These are phyloP conservation scores for Clitopilus passeckerianus DNA, from an alignment of 768 basidiomycete genomes.

Conservation along the genomic window DNA sequence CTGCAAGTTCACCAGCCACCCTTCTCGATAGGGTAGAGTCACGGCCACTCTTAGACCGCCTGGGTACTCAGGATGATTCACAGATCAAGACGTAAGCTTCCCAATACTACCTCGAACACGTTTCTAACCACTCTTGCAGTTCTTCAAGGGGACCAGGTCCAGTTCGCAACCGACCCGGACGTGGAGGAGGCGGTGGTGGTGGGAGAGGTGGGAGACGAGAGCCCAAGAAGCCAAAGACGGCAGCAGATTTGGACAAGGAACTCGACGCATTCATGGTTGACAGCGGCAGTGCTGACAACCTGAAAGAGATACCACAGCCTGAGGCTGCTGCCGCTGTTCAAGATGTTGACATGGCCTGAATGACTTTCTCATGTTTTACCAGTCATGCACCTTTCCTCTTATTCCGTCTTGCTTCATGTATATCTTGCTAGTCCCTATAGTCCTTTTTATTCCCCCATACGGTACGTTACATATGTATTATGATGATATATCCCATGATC, in stretches of 20 bases:
- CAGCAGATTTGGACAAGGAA: constrained; percentile 83
- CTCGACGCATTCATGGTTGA: constrained; percentile 84
- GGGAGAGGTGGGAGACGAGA: constrained; percentile 21
- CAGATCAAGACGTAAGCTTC: constrained; percentile 33
- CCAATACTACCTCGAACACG: not conserved
- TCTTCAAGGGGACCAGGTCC: constrained; percentile 33
- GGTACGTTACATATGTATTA: not conserved
- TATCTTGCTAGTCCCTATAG: not conserved
- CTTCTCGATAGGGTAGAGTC: constrained; percentile 59
- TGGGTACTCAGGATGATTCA: constrained; percentile 15
- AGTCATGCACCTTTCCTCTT: not conserved
- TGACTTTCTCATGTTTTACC: not conserved
- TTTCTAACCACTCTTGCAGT: not conserved
- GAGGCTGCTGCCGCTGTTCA: constrained; percentile 17
- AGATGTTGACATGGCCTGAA: constrained; percentile 53
- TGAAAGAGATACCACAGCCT: constrained; percentile 10
- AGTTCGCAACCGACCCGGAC: constrained; percentile 38
- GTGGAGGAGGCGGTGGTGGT: constrained; percentile 16
- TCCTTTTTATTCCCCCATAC: not conserved
- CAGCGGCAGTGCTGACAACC: constrained; percentile 19
- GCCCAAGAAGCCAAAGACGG: constrained; percentile 61
- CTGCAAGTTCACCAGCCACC: constrained; percentile 53
- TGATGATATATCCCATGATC: not conserved
- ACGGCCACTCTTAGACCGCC: constrained; percentile 29
- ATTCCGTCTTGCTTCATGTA: not conserved